A percentile compares a stretch with the other conserved stretches of the same genome.
phyloP scores from a whole-genome alignment of 1,284 basidiomycete species.

The Ustilago tritici region DNA sequence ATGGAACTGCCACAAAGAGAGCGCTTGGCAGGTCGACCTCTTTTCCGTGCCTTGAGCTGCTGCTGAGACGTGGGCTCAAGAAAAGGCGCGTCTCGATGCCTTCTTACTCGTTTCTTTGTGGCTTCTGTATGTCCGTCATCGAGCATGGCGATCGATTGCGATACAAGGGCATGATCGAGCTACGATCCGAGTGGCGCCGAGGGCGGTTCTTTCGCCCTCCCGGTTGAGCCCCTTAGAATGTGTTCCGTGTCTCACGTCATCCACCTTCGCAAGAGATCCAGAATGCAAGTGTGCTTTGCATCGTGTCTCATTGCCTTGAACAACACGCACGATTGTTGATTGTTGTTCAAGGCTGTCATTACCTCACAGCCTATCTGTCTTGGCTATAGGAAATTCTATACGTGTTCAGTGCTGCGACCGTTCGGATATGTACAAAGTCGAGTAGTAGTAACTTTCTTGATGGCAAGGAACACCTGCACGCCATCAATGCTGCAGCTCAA shows the following conservation, averaged over 20 bases:
- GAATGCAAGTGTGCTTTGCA: not conserved
- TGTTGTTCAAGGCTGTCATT: too few species aligned
- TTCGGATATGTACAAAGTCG: slow-evolving; percentile 8
- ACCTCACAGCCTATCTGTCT: too few species aligned
- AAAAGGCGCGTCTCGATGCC: not conserved
- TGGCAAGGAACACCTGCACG: not conserved
- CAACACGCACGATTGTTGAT: not conserved
- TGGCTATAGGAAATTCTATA: not conserved
- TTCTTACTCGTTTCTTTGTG: not conserved
- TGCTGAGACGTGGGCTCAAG: not conserved
- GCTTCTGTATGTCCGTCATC: slow-evolving; percentile 1
- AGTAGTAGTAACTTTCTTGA: not conserved
- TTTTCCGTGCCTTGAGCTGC: not conserved
- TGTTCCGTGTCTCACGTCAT: not conserved
- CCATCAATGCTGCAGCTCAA: slow-evolving; percentile 60
- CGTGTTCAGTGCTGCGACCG: not conserved
- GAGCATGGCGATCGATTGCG: not conserved
- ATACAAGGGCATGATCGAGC: not conserved
- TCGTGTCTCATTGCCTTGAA: not conserved
- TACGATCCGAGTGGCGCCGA: not conserved
- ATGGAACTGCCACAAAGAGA: too few species aligned
- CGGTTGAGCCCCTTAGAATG: not conserved
- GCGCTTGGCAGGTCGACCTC: too few species aligned
- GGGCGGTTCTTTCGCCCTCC: not conserved
- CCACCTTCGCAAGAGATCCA: not conserved